Base-by-base conservation (phyloP, 164 flowering plant species). In the Saururus chinensis region DNA sequence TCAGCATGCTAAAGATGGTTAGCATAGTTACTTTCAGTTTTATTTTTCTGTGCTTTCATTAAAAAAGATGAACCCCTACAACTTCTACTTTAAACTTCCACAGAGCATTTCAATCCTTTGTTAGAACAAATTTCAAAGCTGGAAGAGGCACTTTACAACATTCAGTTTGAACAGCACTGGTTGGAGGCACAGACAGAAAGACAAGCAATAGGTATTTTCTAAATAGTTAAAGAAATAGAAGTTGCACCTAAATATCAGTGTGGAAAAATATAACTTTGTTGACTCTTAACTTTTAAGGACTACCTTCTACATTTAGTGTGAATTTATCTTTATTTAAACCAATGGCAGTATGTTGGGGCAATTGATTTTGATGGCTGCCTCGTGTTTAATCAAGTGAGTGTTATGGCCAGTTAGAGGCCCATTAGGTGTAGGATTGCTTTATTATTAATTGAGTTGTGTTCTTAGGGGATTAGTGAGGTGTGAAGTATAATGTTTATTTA, bases 161-260 rank as follows among this genome's bases (percentile, higher is more conserved):
- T 95, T 66, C 97, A 91, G 68, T 95, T 88, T 66, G 97, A 88
- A 65, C 99, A 95, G 72, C 97, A 88, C 65, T 95, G 97, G 97
- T 76, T 95, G 10, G 93, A 87, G 78, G 99, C 99, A 64, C 87
- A 88, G 79, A 95, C 97, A 42, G 93, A 91, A 21, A 92, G 92
- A 35, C 99, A 95, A 74, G 87, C 92, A 61, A 66, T 82, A 62
- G 80, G 99, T 92, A 83, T 62, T n/a, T 12, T 45, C 12, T 45
- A 13, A 45, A 45, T 45, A 4, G 49, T 45, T 45, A 45, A 12
- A 17, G 14, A 45, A 12, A 45, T 2, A 7, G 49, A 9, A 45
- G n/a, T n/a, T n/a, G n/a, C n/a, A n/a, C 7, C 12, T 42, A 42
- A 12, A 12, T 17, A 45, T 45, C 11, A 12, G 4, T 3, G 49